Conservation (phyloP, 2,329 filamentous ascomycete genomes). For the Chaetomiaceae sp. region DNA sequence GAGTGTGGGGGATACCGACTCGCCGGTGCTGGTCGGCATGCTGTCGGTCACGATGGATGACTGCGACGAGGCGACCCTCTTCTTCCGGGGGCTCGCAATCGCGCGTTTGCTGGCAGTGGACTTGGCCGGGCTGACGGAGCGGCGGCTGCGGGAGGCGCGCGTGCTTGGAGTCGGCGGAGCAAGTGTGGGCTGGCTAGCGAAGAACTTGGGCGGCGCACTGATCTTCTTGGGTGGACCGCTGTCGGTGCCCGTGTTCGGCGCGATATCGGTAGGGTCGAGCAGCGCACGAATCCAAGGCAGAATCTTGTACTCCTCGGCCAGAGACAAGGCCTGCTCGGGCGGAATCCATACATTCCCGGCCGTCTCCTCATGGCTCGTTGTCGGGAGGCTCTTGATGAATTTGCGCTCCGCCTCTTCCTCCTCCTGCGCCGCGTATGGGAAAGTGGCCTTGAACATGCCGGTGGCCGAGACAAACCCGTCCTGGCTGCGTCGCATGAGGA, state of each 20-base stretch:
- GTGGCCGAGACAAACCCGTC: slow-evolving; percentile 83
- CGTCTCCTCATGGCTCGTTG: slow-evolving; percentile 85
- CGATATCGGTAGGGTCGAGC: slow-evolving; percentile 80
- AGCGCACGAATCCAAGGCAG: slow-evolving; percentile 86
- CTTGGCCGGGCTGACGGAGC: slow-evolving; percentile 57
- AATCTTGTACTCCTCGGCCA: slow-evolving; percentile 86
- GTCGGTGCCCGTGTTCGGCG: slow-evolving; percentile 45
- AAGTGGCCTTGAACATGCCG: slow-evolving; percentile 89
- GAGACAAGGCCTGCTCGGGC: slow-evolving; percentile 70
- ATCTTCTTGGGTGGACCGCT: slow-evolving; percentile 69
- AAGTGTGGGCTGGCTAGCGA: slow-evolving; percentile 40
- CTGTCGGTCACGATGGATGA: slow-evolving; percentile 38
- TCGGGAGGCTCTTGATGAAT: slow-evolving; percentile 77
- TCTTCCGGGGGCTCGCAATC: slow-evolving; percentile 53
- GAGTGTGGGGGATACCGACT: slow-evolving; percentile 27
- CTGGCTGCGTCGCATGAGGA: slow-evolving; percentile 86
- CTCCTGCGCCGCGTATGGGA: slow-evolving; percentile 67
- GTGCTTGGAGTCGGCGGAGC: slow-evolving; percentile 48
- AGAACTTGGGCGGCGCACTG: slow-evolving; percentile 72
- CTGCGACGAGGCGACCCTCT: slow-evolving; percentile 39
- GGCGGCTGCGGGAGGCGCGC: slow-evolving; percentile 47
- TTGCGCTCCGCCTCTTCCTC: slow-evolving; percentile 74
- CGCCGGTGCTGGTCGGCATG: slow-evolving; percentile 22
- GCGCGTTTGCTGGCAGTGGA: slow-evolving; percentile 36
- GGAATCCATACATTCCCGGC: slow-evolving; percentile 97